phyloP scores from a whole-genome alignment of 805 yeast genomes.

The Ogataea parapolymorpha region DNA sequence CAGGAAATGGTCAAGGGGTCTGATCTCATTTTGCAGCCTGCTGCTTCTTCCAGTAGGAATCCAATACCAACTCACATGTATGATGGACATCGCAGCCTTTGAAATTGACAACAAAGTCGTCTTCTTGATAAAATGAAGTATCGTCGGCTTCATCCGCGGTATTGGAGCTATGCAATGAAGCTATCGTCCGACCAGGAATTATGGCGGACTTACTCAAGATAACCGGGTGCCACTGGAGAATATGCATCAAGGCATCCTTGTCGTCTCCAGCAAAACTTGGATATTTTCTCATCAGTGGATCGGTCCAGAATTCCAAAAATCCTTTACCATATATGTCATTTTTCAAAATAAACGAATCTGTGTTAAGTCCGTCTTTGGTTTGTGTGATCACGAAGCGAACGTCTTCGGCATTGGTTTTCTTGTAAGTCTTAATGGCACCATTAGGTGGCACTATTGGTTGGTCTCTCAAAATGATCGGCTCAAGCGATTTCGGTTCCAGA shows the following conservation, averaged over 20 bases:
- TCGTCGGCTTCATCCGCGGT: conserved; percentile 40
- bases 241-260: conserved; percentile 74
- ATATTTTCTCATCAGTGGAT: conserved; percentile 66
- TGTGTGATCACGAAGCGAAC: conserved; percentile 68
- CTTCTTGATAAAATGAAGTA: conserved; percentile 49
- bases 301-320: conserved; percentile 77
- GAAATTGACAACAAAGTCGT: conserved; percentile 68
- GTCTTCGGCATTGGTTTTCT: conserved; percentile 50
- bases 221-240: conserved; percentile 93
- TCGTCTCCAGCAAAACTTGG: conserved; percentile 56
- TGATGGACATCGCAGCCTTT: conserved; percentile 49
- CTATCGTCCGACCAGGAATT: conserved; percentile 60
- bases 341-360: conserved; percentile 67
- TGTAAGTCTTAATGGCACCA: conserved; percentile 67
- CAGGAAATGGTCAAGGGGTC: neutral
- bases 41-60: conserved; percentile 34
- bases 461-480: conserved; percentile 61
- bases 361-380: conserved; percentile 57
- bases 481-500: conserved; percentile 56
- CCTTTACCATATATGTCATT: conserved; percentile 65
- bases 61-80: conserved; percentile 51
- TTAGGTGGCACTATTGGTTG: conserved; percentile 70
- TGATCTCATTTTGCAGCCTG: conserved; percentile 1
- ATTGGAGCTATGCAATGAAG: conserved; percentile 38
- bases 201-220: conserved; percentile 69